These are phyloP conservation scores for Paraglomus brasilianum DNA, from an alignment of 192 early-diverging fungal species.

Conservation along the genomic window DNA sequence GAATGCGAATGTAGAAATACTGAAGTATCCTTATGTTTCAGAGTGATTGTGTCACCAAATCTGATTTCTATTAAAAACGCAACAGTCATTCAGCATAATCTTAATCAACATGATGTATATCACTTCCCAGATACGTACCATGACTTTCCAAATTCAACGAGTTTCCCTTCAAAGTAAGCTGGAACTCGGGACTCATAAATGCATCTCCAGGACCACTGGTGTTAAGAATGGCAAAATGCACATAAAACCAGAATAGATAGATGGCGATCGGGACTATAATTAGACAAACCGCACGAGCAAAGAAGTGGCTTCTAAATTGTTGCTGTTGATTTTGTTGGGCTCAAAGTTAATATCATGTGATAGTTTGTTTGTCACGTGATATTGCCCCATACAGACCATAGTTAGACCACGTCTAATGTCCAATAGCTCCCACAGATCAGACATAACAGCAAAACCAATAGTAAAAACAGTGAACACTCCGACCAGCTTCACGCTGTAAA, in stretches of 20 bases:
- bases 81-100: slow-evolving; percentile 33
- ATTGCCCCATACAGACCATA: slow-evolving; percentile 42
- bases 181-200: slow-evolving; percentile 89
- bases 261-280: slow-evolving; percentile 77
- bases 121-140: background rate
- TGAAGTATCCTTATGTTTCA: slow-evolving; percentile 75
- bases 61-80: slow-evolving; percentile 58
- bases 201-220: slow-evolving; percentile 87
- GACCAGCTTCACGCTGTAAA: slow-evolving; percentile 86
- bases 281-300: slow-evolving; percentile 76
- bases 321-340: slow-evolving; percentile 35
- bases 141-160: slow-evolving; percentile 57
- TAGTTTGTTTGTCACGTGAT: background rate
- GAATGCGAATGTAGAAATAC: slow-evolving; percentile 79
- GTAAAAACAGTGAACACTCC: slow-evolving; percentile 84
- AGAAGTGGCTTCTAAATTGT: slow-evolving; percentile 79
- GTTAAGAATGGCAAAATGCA: slow-evolving; percentile 87
- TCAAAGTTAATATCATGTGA: background rate
- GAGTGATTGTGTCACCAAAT: slow-evolving; percentile 75
- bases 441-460: slow-evolving; percentile 79
- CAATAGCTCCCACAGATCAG: slow-evolving; percentile 91
- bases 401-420: slow-evolving; percentile 77
- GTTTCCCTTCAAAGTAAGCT: slow-evolving; percentile 78
- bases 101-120: slow-evolving; percentile 37
- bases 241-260: slow-evolving; percentile 86